Percentiles rank a stretch among this genome's conserved stretches.
phyloP scores from a whole-genome alignment of 148 eudicot genomes.

The Fagopyrum tataricum region DNA sequence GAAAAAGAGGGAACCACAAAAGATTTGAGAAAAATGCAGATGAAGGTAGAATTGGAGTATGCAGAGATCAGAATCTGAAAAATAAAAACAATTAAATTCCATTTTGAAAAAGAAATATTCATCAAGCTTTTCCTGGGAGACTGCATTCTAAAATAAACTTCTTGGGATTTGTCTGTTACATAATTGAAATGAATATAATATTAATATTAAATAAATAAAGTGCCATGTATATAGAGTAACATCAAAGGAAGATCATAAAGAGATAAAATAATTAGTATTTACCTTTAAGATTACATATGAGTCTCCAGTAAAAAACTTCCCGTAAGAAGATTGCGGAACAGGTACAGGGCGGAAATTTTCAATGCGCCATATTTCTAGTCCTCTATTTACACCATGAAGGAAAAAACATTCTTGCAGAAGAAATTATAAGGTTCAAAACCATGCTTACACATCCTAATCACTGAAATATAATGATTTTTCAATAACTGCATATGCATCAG shows the following conservation, averaged over 20 bases:
- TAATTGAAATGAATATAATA: background rate
- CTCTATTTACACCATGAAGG: slow-evolving; percentile 60
- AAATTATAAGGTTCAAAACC: background rate
- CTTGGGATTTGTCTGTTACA: background rate
- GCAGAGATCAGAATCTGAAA: background rate
- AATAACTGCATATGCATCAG: background rate
- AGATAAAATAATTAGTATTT: background rate
- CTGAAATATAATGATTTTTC: background rate
- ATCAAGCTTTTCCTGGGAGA: background rate
- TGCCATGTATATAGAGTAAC: background rate
- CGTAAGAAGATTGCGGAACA: slow-evolving; percentile 57
- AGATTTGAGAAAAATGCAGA: background rate
- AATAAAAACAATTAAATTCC: background rate
- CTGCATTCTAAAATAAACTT: background rate
- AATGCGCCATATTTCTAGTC: slow-evolving; percentile 92
- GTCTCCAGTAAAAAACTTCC: slow-evolving; percentile 82
- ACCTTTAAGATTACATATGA: slow-evolving; percentile 86
- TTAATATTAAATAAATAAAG: background rate
- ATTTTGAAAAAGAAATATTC: background rate
- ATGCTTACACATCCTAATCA: background rate
- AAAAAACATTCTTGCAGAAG: slow-evolving; percentile 11
- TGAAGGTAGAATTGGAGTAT: background rate
- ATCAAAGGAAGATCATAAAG: background rate
- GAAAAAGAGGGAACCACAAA: background rate
- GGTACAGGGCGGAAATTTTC: slow-evolving; percentile 72